Conservation (phyloP, 2,329 filamentous ascomycete species). For the Penicillium paneum region DNA sequence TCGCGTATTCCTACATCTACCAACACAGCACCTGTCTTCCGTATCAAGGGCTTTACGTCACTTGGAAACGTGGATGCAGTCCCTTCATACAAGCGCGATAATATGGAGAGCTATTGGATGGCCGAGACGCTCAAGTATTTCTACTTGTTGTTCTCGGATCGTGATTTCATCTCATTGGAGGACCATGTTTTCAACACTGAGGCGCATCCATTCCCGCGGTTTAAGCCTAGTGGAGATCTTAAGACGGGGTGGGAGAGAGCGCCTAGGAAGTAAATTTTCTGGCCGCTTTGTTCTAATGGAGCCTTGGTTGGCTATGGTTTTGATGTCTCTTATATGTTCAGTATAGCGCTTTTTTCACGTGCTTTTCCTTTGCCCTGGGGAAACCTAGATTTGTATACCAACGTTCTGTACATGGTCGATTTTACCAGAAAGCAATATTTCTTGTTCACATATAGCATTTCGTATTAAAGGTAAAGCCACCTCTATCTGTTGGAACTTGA, state of each 20-base stretch:
- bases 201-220: constrained; percentile 83
- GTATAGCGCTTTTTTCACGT: not conserved
- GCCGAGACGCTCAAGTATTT: constrained; percentile 98
- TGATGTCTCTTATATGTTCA: constrained; percentile 1
- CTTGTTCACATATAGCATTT: not conserved
- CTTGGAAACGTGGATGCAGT: constrained; percentile 70
- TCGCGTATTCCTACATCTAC: constrained; percentile 9
- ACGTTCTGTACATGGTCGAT: not conserved
- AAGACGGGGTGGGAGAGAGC: constrained; percentile 43
- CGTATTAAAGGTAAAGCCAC: too few relatives aligned
- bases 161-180: constrained; percentile 78
- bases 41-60: constrained; percentile 68
- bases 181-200: constrained; percentile 94
- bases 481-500: not conserved
- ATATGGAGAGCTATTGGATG: constrained; percentile 99
- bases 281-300: not conserved
- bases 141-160: constrained; percentile 85
- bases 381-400: constrained; percentile 1
- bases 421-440: not conserved
- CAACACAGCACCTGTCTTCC: constrained; percentile 11
- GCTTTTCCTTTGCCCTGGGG: not conserved
- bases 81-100: constrained; percentile 70
- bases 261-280: constrained; percentile 7
- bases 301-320: not conserved
- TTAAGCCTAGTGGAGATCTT: constrained; percentile 62